Evolutionary conservation across 2,329 filamentous ascomycete species (phyloP).

Genomic region (Talaromyces amestolkiae): DNA sequence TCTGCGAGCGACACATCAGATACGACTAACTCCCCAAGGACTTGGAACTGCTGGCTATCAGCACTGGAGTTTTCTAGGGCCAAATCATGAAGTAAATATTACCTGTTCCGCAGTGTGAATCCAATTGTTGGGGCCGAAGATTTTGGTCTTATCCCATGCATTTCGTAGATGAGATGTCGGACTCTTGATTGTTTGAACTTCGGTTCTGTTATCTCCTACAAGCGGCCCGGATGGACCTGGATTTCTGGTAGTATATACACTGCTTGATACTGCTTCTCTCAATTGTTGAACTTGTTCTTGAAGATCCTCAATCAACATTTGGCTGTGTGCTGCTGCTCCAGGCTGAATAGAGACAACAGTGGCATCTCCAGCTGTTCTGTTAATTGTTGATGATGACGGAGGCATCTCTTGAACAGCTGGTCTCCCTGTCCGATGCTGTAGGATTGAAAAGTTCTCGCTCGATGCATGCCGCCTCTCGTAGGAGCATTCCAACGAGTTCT

Average conservation of each 20-base stretch:
- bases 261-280: neutral
- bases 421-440: neutral
- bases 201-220: neutral
- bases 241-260: neutral
- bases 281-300: constrained; percentile 11
- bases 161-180: constrained; percentile 2
- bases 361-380: neutral
- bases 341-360: neutral
- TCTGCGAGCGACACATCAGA: constrained; percentile 3
- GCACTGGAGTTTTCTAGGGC: neutral
- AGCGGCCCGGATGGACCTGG: neutral
- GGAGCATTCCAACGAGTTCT: constrained; percentile 25
- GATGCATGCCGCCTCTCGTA: constrained; percentile 18
- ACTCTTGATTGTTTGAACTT: neutral
- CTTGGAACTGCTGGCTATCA: constrained; percentile 12
- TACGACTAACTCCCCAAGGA: constrained; percentile 12
- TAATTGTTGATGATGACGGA: neutral
- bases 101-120: constrained; percentile 12
- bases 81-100: neutral
- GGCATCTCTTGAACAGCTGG: neutral
- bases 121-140: constrained; percentile 13
- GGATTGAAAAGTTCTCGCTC: neutral
- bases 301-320: constrained; percentile 13
- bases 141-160: constrained; percentile 7
- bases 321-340: neutral